Base-by-base conservation (phyloP, 495 filamentous ascomycete species). In the Aspergillus coremiiformis region DNA sequence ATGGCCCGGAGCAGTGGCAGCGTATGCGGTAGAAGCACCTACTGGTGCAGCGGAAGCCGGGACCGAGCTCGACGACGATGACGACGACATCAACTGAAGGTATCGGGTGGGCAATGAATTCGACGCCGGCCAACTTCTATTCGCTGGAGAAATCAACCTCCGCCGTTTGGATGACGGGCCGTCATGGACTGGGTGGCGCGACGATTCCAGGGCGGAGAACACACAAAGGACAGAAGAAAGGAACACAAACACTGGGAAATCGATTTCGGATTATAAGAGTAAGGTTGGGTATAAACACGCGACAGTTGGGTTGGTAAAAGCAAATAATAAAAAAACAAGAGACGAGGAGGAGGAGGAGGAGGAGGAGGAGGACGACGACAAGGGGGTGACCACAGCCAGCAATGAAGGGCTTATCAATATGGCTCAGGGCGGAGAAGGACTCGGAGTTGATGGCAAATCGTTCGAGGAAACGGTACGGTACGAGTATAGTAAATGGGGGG, bases 71-170 rank as follows among this genome's bases (percentile, higher is more conserved):
- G 60, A 41, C 56, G 60, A 60, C 39, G 55, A 48, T 10, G 55
- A n/a, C n/a, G n/a, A 61, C 51, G 60, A 66, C 59, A 62, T 60
- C 14, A 55, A 58, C 52, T 43, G 39, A 19, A 43, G 22, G 30
- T 49, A 55, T 12, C 27, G 33, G 17, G 39, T 23, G 5, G 9
- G 21, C 11, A 27, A 23, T 15, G 42, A 33, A 23, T 12, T 24
- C 35, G n/a, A 53, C 20, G 32, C 1, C 21, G 51, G 15, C 17
- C 54, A 47, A 39, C 35, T 60, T 48, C 22, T 44, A 55, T 55
- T 39, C 37, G 22, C 50, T 29, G 54, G 47, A 53, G 61, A 64
- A 55, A 60, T 53, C 74, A 51, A 79, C 69, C 67, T 83, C 80
- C 32, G 78, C 77, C 24, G 76, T 48, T 57, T 55, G 46, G 35